Conservation (phyloP, 805 yeast genomes). For the Metschnikowia arizonensis region DNA sequence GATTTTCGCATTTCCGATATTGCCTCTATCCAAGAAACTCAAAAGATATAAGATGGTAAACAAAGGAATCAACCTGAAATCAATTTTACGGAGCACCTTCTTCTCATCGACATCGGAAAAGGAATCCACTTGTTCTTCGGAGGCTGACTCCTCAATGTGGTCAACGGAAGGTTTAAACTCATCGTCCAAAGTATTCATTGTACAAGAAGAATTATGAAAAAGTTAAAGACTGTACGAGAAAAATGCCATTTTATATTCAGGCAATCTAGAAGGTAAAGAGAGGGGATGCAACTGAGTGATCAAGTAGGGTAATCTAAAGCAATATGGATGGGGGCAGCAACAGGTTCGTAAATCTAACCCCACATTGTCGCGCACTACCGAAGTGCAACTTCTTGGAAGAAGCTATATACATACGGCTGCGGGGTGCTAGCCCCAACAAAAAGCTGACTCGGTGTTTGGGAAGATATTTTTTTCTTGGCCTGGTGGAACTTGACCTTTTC, state of each 20-base stretch:
- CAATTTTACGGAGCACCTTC: conserved; percentile 60
- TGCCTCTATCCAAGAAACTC: conserved; percentile 77
- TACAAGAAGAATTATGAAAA: not conserved
- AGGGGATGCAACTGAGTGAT: not conserved
- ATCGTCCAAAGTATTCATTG: conserved; percentile 1
- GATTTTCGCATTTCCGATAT: conserved; percentile 74
- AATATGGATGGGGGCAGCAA: no score
- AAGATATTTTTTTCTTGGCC: no score
- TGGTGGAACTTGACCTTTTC: not conserved
- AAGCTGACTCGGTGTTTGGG: no score
- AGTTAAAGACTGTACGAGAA: not conserved
- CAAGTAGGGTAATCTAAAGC: not conserved
- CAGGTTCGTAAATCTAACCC: conserved; percentile 2
- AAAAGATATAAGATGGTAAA: conserved; percentile 70
- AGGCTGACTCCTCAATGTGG: conserved; percentile 2
- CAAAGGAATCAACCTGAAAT: conserved; percentile 69
- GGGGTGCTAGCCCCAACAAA: not conserved
- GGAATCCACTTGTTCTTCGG: conserved; percentile 2
- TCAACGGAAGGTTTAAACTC: conserved; percentile 6
- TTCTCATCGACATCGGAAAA: conserved; percentile 42
- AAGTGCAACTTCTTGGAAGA: not conserved
- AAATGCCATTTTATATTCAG: not conserved
- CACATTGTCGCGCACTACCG: conserved; percentile 1
- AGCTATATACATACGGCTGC: no score
- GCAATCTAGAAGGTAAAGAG: not conserved